These are phyloP conservation scores for Tolypocladium amazonense DNA, from an alignment of 2,329 filamentous ascomycete genomes.

Conservation along the genomic window DNA sequence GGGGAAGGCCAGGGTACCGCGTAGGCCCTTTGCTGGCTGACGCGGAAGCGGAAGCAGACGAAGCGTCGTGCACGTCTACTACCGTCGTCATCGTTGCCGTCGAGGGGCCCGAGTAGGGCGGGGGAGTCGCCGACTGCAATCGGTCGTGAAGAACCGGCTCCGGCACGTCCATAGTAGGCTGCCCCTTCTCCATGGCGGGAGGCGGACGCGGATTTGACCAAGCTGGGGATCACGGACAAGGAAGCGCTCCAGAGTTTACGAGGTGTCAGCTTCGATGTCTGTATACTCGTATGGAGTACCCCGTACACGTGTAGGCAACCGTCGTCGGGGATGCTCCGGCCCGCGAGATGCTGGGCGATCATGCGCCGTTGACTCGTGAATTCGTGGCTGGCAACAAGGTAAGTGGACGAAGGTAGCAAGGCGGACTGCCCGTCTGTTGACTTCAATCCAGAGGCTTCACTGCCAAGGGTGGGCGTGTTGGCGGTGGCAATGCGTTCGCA, in stretches of 20 bases:
- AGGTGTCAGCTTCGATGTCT: not conserved
- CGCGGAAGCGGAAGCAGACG: not conserved
- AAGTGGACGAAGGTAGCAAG: not conserved
- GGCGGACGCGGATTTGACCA: not conserved
- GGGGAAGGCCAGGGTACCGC: slow-evolving; percentile 35
- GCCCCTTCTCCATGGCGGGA: not conserved
- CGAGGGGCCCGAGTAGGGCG: not conserved
- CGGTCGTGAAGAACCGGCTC: not conserved
- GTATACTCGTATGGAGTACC: too few species aligned
- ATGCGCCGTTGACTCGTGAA: not conserved
- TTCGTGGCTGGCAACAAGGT: not conserved
- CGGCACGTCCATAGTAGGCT: not conserved
- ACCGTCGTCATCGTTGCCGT: not conserved
- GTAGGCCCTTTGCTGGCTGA: slow-evolving; percentile 12
- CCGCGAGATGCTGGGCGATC: not conserved
- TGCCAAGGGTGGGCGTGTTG: not conserved
- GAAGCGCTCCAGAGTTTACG: not conserved
- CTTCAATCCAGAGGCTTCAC: not conserved
- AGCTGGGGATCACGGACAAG: not conserved
- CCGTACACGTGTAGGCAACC: not conserved
- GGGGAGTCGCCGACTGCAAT: not conserved
- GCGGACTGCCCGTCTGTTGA: not conserved
- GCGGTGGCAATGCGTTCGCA: not conserved
- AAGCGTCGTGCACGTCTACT: not conserved
- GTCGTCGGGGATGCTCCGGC: not conserved